Percentiles rank a stretch among this genome's conserved stretches.
These are phyloP conservation scores for Aphanomyces stellatus DNA, from an alignment of 352 stramenopile species.

Conservation along the genomic window DNA sequence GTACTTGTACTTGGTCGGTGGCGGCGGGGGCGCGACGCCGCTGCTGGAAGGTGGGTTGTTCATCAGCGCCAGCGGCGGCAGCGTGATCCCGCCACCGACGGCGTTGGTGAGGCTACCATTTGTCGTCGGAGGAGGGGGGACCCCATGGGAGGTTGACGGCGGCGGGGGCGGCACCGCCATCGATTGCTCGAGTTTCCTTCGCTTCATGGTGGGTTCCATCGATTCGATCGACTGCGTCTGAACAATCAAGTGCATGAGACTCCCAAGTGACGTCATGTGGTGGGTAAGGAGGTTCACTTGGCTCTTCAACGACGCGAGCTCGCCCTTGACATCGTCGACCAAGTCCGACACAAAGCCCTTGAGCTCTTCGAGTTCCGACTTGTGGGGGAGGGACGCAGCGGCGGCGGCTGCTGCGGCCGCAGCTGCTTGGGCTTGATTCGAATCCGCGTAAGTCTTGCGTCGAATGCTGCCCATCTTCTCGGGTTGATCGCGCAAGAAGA, in stretches of 20 bases:
- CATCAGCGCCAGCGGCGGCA: background rate
- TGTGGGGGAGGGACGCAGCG: background rate
- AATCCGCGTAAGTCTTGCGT: slow-evolving; percentile 80
- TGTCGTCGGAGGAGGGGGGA: too few relatives aligned
- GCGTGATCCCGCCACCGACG: background rate
- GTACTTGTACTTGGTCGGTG: background rate
- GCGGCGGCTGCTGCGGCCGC: background rate
- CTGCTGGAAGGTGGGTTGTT: too few relatives aligned
- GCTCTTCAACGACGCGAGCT: slow-evolving; percentile 12
- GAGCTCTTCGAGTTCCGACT: slow-evolving; percentile 17
- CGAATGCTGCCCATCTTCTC: slow-evolving; percentile 82
- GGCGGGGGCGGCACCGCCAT: background rate
- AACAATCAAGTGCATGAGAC: slow-evolving; percentile 18
- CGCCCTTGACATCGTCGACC: slow-evolving; percentile 13
- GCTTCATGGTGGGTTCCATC: background rate
- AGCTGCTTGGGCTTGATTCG: slow-evolving; percentile 6
- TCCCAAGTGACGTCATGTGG: slow-evolving; percentile 16
- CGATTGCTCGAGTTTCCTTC: background rate
- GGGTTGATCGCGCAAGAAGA: slow-evolving; percentile 76
- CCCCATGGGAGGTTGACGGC: too few relatives aligned
- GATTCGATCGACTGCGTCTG: background rate
- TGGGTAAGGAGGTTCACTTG: slow-evolving; percentile 11
- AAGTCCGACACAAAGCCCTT: slow-evolving; percentile 17
- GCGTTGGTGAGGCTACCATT: too few relatives aligned
- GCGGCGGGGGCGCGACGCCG: background rate